A percentile compares a stretch with the other conserved stretches of the same genome.
phyloP scores from a whole-genome alignment of 208 protist genomes.

The Lotmaria passim region DNA sequence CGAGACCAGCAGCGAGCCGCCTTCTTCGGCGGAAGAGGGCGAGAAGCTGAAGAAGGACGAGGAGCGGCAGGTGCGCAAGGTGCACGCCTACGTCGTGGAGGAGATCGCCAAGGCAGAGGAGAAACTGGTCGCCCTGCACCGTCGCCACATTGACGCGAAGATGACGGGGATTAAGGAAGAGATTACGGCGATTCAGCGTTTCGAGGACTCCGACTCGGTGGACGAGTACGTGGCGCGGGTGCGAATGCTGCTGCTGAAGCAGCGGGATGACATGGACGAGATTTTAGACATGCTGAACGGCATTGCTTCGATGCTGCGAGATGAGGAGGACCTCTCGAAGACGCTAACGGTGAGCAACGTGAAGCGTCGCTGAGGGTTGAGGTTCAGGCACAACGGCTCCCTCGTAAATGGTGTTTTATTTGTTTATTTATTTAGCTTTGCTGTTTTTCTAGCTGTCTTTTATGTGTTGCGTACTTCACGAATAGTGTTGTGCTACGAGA shows the following conservation, averaged over 20 bases:
- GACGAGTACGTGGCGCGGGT: conserved; percentile 91
- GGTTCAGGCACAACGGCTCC: neutral
- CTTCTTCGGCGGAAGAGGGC: neutral
- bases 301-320: conserved; percentile 84
- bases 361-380: conserved; percentile 5
- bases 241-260: conserved; percentile 60
- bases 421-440: no score
- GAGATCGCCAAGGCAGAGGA: conserved; percentile 95
- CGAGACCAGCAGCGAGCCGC: conserved; percentile 6
- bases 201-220: conserved; percentile 91
- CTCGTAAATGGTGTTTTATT: neutral
- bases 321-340: conserved; percentile 89
- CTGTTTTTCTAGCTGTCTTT: no score
- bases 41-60: conserved; percentile 47
- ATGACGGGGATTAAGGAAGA: conserved; percentile 95
- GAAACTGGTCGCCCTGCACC: conserved; percentile 91
- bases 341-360: conserved; percentile 57
- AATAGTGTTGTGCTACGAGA: no score
- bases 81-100: conserved; percentile 92
- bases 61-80: conserved; percentile 84
- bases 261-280: conserved; percentile 80
- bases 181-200: conserved; percentile 88
- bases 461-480: no score
- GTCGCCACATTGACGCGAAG: conserved; percentile 93
- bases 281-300: conserved; percentile 74